Evolutionary conservation across 192 early-diverging fungal species (phyloP), one percentile per base, ranked within the genome.

Genomic region (Obelidium mucronatum): DNA sequence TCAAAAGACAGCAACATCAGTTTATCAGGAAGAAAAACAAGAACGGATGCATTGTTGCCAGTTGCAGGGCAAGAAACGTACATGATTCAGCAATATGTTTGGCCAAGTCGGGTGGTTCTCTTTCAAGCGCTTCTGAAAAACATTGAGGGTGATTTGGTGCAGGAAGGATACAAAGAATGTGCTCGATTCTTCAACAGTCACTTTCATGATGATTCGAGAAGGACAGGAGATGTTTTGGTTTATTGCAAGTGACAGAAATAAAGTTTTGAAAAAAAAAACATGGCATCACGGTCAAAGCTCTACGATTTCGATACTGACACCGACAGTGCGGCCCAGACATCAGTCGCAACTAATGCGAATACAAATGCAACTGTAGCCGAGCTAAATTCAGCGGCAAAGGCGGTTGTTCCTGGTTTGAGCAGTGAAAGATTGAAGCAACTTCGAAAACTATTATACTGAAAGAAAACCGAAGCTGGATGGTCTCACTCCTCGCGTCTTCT

Each of bases 151-250:
- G 26, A 42, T 28, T 42, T 80, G n/a, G 8, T 24, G n/a, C 56
- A 52, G 36, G 5, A 52, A 52, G 52, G 67, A 19, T 68, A 68
- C 34, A 34, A n/a, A 22, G 24, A 96, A 87, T 90, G 91, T 58
- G 78, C 86, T 31, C 83, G 95, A 53, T 96, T 98, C 76, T 98
- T 98, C 77, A 98, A 98, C 77, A 90, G 90, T 13, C 94, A 97
- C 77, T 94, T 94, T 61, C 90, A 90, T 79, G 92, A 92, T 51
- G 97, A 98, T 78, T 74, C 81, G 0, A 82, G 94, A 68, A 85
- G 94, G 51, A 67, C 72, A 59, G 96, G 95, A 48, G 94, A 96
- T 81, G 91, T 97, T 24, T 78, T 98, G 24, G 89, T 97, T 0
- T 90, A 89, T 72, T 92, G 90, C 53, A n/a, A n/a, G n/a, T n/a